Evolutionary conservation across 306 rosid species (phyloP).

Genomic region (Cucurbita pepo): DNA sequence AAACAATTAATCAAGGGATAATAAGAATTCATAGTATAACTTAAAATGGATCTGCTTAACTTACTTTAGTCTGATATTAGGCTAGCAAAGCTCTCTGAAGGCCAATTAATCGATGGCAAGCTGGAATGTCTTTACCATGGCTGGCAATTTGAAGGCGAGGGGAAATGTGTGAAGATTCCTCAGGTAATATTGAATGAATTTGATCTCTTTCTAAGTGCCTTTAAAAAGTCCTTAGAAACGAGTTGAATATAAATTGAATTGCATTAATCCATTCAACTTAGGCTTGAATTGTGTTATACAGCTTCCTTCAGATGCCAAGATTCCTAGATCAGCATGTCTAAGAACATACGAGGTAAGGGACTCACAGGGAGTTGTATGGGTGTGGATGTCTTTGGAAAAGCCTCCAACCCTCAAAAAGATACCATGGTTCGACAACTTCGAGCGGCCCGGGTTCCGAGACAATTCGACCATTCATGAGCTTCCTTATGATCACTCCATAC

Average conservation of each 20-base stretch:
- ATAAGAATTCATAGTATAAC: neutral
- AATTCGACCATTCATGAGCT: slow-evolving; percentile 73
- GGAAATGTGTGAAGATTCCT: slow-evolving; percentile 89
- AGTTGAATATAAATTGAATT: too few species aligned
- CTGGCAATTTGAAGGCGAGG: slow-evolving; percentile 94
- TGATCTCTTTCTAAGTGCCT: neutral
- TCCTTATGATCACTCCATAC: slow-evolving; percentile 95
- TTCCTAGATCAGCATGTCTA: slow-evolving; percentile 73
- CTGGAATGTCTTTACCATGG: slow-evolving; percentile 92
- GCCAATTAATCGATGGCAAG: slow-evolving; percentile 84
- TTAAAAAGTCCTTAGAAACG: too few species aligned
- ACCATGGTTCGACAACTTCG: slow-evolving; percentile 90
- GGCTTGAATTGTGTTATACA: neutral
- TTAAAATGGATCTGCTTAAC: neutral
- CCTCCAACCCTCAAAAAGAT: slow-evolving; percentile 45
- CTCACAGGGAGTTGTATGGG: slow-evolving; percentile 93
- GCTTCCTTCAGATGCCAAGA: slow-evolving; percentile 92
- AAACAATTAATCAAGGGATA: neutral
- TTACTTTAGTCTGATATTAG: slow-evolving; percentile 15
- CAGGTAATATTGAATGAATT: slow-evolving; percentile 33
- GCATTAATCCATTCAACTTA: neutral
- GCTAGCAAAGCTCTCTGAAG: slow-evolving; percentile 89
- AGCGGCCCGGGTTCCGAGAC: slow-evolving; percentile 72
- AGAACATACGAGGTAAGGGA: slow-evolving; percentile 63
- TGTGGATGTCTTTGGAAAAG: slow-evolving; percentile 78